phyloP scores from a whole-genome alignment of 1,284 basidiomycete genomes.

The Leccinum subatratum region DNA sequence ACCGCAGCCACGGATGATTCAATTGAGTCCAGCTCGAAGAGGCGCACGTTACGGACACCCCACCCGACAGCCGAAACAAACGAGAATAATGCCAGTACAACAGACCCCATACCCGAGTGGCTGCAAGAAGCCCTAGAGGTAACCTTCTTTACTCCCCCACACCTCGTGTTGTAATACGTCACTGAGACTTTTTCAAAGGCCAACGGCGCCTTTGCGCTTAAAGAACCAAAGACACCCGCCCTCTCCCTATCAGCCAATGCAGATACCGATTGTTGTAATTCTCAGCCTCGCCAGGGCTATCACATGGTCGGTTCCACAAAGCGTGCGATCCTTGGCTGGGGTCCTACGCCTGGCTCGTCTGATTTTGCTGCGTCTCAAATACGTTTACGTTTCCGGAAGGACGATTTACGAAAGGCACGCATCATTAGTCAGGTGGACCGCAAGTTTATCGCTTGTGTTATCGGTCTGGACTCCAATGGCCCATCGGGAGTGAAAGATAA shows the following conservation, averaged over 20 bases:
- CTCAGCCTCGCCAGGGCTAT: slow-evolving; percentile 13
- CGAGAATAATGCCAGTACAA: neutral
- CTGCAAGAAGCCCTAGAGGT: slow-evolving; percentile 48
- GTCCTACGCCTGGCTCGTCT: slow-evolving; percentile 14
- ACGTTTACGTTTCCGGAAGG: slow-evolving; percentile 47
- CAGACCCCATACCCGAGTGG: slow-evolving; percentile 44
- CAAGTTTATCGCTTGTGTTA: slow-evolving; percentile 81
- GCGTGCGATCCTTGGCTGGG: slow-evolving; percentile 10
- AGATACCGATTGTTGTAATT: slow-evolving; percentile 15
- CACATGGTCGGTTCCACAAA: slow-evolving; percentile 12
- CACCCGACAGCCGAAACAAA: slow-evolving; percentile 10
- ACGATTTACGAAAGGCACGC: slow-evolving; percentile 49
- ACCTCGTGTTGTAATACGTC: slow-evolving; percentile 3
- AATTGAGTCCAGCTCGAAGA: slow-evolving; percentile 13
- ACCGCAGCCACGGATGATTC: slow-evolving; percentile 12
- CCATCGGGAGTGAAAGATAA: slow-evolving; percentile 15
- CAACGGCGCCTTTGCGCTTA: slow-evolving; percentile 46
- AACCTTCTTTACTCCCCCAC: slow-evolving; percentile 17
- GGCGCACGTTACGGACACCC: slow-evolving; percentile 16
- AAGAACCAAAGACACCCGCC: slow-evolving; percentile 45
- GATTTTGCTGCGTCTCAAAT: slow-evolving; percentile 14
- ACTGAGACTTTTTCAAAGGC: slow-evolving; percentile 33
- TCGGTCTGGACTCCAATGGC: slow-evolving; percentile 26
- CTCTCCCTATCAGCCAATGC: slow-evolving; percentile 30
- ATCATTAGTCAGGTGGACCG: slow-evolving; percentile 81